phyloP scores from a whole-genome alignment of 768 basidiomycete genomes.

The Pleurotus giganteus region DNA sequence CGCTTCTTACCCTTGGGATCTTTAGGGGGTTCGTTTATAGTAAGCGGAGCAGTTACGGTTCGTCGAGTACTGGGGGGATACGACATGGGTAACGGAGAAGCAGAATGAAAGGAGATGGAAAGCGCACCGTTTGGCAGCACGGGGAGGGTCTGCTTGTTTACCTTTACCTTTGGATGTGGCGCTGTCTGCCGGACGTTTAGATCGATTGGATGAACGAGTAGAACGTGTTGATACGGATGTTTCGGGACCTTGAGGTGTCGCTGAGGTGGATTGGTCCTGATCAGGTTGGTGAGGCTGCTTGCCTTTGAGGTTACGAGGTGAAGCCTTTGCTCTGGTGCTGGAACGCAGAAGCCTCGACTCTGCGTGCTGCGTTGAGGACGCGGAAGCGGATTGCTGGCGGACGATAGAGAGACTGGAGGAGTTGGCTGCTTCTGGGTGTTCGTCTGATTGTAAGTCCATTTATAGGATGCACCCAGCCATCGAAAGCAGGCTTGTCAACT shows the following conservation, averaged over 20 bases:
- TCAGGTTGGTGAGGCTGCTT: slow-evolving; percentile 45
- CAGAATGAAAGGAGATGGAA: slow-evolving; percentile 17
- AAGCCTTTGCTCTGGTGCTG: slow-evolving; percentile 74
- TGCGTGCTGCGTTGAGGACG: slow-evolving; percentile 30
- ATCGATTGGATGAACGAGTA: slow-evolving; percentile 31
- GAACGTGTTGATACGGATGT: slow-evolving; percentile 32
- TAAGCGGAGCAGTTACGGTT: slow-evolving; percentile 43
- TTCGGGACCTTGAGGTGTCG: slow-evolving; percentile 28
- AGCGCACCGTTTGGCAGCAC: slow-evolving; percentile 63
- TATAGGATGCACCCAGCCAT: slow-evolving; percentile 88
- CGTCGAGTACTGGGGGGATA: slow-evolving; percentile 59
- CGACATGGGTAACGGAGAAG: slow-evolving; percentile 22
- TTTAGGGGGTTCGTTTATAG: slow-evolving; percentile 74
- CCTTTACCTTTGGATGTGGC: slow-evolving; percentile 58
- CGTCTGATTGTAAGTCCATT: slow-evolving; percentile 84
- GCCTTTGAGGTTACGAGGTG: slow-evolving; percentile 63
- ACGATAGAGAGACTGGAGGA: slow-evolving; percentile 57
- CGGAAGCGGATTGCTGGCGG: slow-evolving; percentile 36
- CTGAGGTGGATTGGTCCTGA: slow-evolving; percentile 27
- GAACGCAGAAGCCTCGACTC: slow-evolving; percentile 65
- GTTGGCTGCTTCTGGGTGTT: slow-evolving; percentile 71
- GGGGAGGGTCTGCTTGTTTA: slow-evolving; percentile 53
- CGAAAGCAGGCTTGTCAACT: slow-evolving; percentile 50
- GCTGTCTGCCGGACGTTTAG: slow-evolving; percentile 55
- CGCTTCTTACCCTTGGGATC: slow-evolving; percentile 94